Evolutionary conservation across 2,329 filamentous ascomycete genomes (phyloP).

Genomic region (Cordyceps militaris): DNA sequence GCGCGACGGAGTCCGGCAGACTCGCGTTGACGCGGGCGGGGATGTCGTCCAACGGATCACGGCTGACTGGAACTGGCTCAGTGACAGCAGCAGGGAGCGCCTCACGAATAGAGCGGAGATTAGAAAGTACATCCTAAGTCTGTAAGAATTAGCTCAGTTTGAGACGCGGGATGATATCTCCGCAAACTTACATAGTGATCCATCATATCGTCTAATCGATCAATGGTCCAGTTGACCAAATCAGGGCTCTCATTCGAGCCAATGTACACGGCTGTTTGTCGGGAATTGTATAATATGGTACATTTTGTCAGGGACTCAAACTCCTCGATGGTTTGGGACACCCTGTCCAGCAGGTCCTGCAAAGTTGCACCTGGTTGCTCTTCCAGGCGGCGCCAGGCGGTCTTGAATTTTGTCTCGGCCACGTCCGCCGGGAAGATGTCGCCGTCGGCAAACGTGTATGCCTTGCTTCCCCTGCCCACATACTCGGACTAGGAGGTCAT

Average conservation of each 20-base stretch:
- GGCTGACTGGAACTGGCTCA: neutral
- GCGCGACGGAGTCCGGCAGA: neutral
- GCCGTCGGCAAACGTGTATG: neutral
- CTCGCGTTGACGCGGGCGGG: neutral
- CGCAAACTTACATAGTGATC: neutral
- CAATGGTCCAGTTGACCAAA: neutral
- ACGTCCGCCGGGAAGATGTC: constrained; percentile 1
- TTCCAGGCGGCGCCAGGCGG: neutral
- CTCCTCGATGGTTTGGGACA: neutral
- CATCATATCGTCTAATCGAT: neutral
- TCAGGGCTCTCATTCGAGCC: neutral
- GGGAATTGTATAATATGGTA: constrained; percentile 5
- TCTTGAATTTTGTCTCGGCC: neutral
- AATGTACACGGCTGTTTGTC: constrained; percentile 11
- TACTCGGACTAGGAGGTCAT: neutral
- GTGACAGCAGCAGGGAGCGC: neutral
- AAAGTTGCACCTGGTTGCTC: neutral
- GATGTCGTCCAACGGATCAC: neutral
- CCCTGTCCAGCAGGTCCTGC: neutral
- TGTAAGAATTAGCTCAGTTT: too few species aligned
- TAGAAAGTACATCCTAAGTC: too few species aligned
- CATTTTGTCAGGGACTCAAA: neutral
- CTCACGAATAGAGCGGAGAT: too few species aligned
- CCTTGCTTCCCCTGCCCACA: neutral
- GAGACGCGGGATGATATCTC: too few species aligned